phyloP scores from a whole-genome alignment of 768 basidiomycete genomes.

The Amanita inopinata region DNA sequence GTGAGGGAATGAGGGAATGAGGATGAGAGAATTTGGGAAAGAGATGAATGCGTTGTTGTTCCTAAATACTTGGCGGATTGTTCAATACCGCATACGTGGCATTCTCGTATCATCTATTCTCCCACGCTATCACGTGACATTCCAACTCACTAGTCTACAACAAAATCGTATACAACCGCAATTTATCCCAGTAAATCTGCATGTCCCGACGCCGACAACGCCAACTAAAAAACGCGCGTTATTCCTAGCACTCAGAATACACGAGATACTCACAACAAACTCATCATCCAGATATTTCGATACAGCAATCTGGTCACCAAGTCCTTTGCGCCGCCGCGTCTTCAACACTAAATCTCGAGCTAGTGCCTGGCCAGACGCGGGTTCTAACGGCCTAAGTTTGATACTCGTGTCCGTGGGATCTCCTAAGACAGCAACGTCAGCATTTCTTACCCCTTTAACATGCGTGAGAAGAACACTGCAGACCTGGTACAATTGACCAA shows the following conservation, averaged over 20 bases:
- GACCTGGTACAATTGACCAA: slow-evolving; percentile 97
- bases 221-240: slow-evolving; percentile 44
- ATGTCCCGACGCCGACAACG: slow-evolving; percentile 92
- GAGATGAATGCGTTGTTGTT: slow-evolving; percentile 14
- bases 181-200: slow-evolving; percentile 71
- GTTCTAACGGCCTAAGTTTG: slow-evolving; percentile 91
- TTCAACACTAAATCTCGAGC: slow-evolving; percentile 94
- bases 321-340: slow-evolving; percentile 90
- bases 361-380: slow-evolving; percentile 91
- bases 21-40: slow-evolving; percentile 27
- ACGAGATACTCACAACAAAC: slow-evolving; percentile 61
- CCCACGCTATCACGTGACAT: slow-evolving; percentile 32
- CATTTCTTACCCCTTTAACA: slow-evolving; percentile 1
- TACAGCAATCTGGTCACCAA: slow-evolving; percentile 94
- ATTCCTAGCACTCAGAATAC: slow-evolving; percentile 3
- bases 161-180: slow-evolving; percentile 12
- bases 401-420: slow-evolving; percentile 98
- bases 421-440: slow-evolving; percentile 34
- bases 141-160: slow-evolving; percentile 11
- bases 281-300: slow-evolving; percentile 97
- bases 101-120: slow-evolving; percentile 19
- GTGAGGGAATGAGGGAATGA: slow-evolving; percentile 22
- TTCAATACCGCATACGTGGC: slow-evolving; percentile 32
- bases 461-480: slow-evolving; percentile 19
- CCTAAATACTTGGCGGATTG: slow-evolving; percentile 26